These are phyloP conservation scores for Pharnaceum exiguum DNA, from an alignment of 148 eudicot species.

Conservation along the genomic window DNA sequence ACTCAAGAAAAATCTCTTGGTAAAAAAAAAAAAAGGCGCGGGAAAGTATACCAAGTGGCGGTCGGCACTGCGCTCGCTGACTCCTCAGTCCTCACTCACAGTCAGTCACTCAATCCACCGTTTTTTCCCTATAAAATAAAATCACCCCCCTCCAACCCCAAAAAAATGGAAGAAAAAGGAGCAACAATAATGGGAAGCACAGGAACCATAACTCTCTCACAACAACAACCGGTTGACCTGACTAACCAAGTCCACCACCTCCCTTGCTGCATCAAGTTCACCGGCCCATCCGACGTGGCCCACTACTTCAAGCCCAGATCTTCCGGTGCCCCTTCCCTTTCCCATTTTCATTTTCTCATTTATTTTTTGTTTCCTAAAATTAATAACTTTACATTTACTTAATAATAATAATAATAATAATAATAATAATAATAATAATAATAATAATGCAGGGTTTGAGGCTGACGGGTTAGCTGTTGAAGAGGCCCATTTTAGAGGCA, in stretches of 20 bases:
- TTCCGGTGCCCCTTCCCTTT: conserved; percentile 31
- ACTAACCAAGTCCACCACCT: conserved; percentile 73
- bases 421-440: too few relatives aligned
- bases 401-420: too few relatives aligned
- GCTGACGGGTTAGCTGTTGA: conserved; percentile 62
- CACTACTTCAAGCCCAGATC: conserved; percentile 81
- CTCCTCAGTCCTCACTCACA: too few relatives aligned
- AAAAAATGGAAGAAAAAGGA: conserved; percentile 22
- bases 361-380: background rate
- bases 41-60: too few relatives aligned
- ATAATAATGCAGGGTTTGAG: conserved; percentile 46
- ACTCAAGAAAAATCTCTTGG: too few relatives aligned
- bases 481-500: conserved; percentile 89
- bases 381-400: too few relatives aligned
- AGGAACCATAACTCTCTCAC: conserved; percentile 34
- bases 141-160: too few relatives aligned
- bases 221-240: conserved; percentile 33
- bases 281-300: conserved; percentile 60
- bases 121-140: too few relatives aligned
- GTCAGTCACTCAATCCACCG: too few relatives aligned
- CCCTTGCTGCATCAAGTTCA: conserved; percentile 82
- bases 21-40: too few relatives aligned
- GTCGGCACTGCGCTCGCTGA: too few relatives aligned
- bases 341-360: background rate
- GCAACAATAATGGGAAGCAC: conserved; percentile 14